phyloP scores from a whole-genome alignment of 768 basidiomycete species.

The Collybiopsis confluens region DNA sequence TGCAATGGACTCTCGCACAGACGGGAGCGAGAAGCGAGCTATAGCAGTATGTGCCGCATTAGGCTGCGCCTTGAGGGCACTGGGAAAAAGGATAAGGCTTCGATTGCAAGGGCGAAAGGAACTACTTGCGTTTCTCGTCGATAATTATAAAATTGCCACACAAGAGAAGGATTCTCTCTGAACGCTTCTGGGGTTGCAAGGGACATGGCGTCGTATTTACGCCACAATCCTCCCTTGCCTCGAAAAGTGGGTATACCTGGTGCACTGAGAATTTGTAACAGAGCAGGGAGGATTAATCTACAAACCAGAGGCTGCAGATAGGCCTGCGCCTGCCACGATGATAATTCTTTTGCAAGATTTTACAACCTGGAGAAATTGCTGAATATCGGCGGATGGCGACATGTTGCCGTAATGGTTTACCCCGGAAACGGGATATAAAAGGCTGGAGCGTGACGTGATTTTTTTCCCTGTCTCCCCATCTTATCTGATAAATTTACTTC shows the following conservation, averaged over 20 bases:
- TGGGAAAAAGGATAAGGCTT: conserved; percentile 18
- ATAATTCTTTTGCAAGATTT: conserved; percentile 15
- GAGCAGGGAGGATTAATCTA: background rate
- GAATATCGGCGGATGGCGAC: conserved; percentile 9
- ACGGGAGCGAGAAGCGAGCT: conserved; percentile 39
- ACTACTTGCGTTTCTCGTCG: conserved; percentile 41
- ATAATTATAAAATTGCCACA: conserved; percentile 68
- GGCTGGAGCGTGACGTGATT: conserved; percentile 3
- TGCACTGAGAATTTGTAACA: conserved; percentile 16
- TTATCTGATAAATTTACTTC: conserved; percentile 24
- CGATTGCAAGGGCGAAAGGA: too few species aligned
- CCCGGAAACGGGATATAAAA: too few species aligned
- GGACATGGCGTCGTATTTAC: conserved; percentile 43
- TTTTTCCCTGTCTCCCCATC: conserved; percentile 8
- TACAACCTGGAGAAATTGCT: conserved; percentile 9
- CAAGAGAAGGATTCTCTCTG: conserved; percentile 38
- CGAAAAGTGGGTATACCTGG: conserved; percentile 48
- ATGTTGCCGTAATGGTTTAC: background rate
- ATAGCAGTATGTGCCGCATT: conserved; percentile 56
- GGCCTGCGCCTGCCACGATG: conserved; percentile 19
- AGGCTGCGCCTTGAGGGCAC: conserved; percentile 42
- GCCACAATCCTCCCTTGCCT: conserved; percentile 49
- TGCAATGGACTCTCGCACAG: conserved; percentile 30
- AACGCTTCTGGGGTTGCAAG: conserved; percentile 57
- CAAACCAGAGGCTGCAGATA: conserved; percentile 21